These are phyloP conservation scores for Xylaria digitata DNA, from an alignment of 2,329 filamentous ascomycete species.

Conservation along the genomic window DNA sequence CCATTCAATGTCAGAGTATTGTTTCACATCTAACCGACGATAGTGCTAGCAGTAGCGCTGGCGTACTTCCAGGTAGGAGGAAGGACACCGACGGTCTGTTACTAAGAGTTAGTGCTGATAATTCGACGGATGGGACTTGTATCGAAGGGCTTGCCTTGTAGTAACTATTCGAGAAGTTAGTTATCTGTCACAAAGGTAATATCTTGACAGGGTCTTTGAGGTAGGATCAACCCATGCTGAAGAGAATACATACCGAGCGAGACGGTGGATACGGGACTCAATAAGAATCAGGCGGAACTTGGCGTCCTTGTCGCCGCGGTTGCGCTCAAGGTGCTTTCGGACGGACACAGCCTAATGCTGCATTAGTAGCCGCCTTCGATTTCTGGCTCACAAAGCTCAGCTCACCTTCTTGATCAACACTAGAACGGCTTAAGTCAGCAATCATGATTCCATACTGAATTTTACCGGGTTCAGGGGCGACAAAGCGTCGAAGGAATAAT, in stretches of 20 bases:
- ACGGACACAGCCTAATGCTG: slow-evolving; percentile 84
- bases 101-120: slow-evolving; percentile 24
- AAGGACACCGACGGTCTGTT: slow-evolving; percentile 76
- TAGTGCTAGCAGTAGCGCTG: slow-evolving; percentile 93
- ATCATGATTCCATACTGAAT: neutral
- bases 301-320: slow-evolving; percentile 99
- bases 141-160: slow-evolving; percentile 37
- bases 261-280: slow-evolving; percentile 99
- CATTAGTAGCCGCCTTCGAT: slow-evolving; percentile 37
- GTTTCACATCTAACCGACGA: slow-evolving; percentile 79
- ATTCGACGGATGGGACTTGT: neutral
- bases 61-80: slow-evolving; percentile 99
- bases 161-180: slow-evolving; percentile 35
- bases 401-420: slow-evolving; percentile 95
- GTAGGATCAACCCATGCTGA: neutral
- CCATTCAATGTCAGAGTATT: slow-evolving; percentile 43
- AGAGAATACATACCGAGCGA: slow-evolving; percentile 77
- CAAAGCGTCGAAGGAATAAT: neutral
- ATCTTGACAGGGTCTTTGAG: neutral
- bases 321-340: slow-evolving; percentile 99
- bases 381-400: slow-evolving; percentile 24
- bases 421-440: slow-evolving; percentile 27
- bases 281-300: slow-evolving; percentile 99
- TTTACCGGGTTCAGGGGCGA: neutral
- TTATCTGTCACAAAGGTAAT: slow-evolving; percentile 10